Evolutionary conservation across 441 rosid genomes (phyloP), one percentile per base, ranked within the genome.

Genomic region (Dalechampia spathulata): DNA sequence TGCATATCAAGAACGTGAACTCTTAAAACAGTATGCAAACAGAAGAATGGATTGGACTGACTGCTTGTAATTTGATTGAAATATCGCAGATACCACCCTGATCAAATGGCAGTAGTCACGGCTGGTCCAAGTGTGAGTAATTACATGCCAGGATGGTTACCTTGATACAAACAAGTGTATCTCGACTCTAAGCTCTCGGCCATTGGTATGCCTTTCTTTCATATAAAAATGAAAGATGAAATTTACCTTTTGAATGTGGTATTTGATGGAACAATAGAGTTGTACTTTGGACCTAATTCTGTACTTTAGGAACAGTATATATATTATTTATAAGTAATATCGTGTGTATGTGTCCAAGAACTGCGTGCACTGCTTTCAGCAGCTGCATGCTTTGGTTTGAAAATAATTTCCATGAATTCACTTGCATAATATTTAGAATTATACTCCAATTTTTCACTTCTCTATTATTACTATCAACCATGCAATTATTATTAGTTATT

Each of bases 111-210:
- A 1, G 76, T 69, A 2, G 86, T 62, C 49, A 73, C 73, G 16
- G 90, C 81, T 28, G 90, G 98, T 0, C 91, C 95, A 21, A 86
- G 96, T 66, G 77, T 77, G 70, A 88, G 68, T 72, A 88, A 79
- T 67, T 92, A 79, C 85, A 78, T 88, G 91, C 69, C 83, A 23
- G 98, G 89, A 69, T 92, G 98, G 98, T 70, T 92, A 52, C 96
- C 95, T 32, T 92, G 77, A 78, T 22, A 9, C 49, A 25, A 51
- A 50, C 32, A 40, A 38, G 15, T 20, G n/a, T n/a, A n/a, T n/a
- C n/a, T n/a, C n/a, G n/a, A n/a, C n/a, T n/a, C 4, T 15, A 30
- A 34, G 12, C 43, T 42, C 23, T 34, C 25, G 26, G 28, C 11
- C 54, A 28, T 19, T 50, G 40, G 28, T 55, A 52, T 36, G 57